Evolutionary conservation across 495 filamentous ascomycete genomes (phyloP).

Genomic region (Echria macrotheca): DNA sequence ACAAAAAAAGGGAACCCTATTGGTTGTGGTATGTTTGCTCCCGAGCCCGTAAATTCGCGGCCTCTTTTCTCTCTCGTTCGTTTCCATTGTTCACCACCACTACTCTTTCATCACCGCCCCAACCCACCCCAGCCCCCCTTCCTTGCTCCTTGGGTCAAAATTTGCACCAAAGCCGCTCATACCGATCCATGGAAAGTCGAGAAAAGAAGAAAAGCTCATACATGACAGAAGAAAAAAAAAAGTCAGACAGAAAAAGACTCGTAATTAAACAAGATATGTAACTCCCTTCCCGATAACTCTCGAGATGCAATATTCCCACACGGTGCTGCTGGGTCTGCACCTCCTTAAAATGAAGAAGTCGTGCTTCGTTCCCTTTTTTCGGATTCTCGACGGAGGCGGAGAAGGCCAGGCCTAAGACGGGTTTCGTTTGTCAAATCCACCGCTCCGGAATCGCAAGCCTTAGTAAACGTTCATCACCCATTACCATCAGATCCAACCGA

Average conservation of each 20-base stretch:
- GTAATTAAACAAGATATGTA: constrained; percentile 40
- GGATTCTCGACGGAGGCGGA: background rate
- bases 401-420: background rate
- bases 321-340: constrained; percentile 10
- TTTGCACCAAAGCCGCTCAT: constrained; percentile 3
- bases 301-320: constrained; percentile 18
- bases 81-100: background rate
- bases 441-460: constrained; percentile 3
- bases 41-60: background rate
- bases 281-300: constrained; percentile 17
- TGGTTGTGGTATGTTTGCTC: background rate
- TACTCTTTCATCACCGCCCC: background rate
- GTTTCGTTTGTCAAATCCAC: background rate
- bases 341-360: constrained; percentile 5
- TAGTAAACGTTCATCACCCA: constrained; percentile 15
- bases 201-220: constrained; percentile 23
- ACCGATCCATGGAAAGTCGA: constrained; percentile 9
- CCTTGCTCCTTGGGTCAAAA: background rate
- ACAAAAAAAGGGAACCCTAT: constrained; percentile 5
- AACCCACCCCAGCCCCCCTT: background rate
- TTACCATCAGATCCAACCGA: constrained; percentile 4
- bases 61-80: background rate
- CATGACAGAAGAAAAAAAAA: constrained; percentile 22
- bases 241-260: constrained; percentile 19
- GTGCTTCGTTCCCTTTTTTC: background rate